These are phyloP conservation scores for Xylariaceae sp. DNA, from an alignment of 2,329 filamentous ascomycete genomes.

Conservation along the genomic window DNA sequence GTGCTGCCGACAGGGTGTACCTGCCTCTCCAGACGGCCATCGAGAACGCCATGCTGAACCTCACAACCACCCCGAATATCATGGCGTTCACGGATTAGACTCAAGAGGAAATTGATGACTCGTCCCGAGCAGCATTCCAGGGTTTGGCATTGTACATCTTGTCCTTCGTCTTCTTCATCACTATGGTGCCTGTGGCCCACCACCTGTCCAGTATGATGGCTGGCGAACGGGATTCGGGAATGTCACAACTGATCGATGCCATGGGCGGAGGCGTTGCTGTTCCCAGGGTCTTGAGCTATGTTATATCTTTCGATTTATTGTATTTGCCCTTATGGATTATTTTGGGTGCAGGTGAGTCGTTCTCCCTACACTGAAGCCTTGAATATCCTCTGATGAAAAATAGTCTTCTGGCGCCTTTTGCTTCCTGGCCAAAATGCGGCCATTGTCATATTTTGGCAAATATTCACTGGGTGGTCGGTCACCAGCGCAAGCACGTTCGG, in stretches of 20 bases:
- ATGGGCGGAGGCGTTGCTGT: constrained; percentile 66
- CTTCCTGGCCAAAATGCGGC: constrained; percentile 25
- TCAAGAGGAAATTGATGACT: constrained; percentile 48
- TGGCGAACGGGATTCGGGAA: constrained; percentile 55
- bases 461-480: constrained; percentile 45
- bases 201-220: constrained; percentile 69
- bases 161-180: constrained; percentile 60
- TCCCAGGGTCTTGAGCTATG: constrained; percentile 58
- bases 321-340: constrained; percentile 47
- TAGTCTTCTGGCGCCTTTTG: constrained; percentile 27
- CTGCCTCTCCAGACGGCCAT: constrained; percentile 60
- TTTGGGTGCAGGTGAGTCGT: constrained; percentile 27
- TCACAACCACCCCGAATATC: constrained; percentile 14
- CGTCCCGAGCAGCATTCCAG: constrained; percentile 59
- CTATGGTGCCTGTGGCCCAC: constrained; percentile 65
- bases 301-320: constrained; percentile 63
- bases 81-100: constrained; percentile 21
- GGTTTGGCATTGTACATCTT: constrained; percentile 55
- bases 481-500: constrained; percentile 62
- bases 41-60: constrained; percentile 22
- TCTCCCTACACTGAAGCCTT: constrained; percentile 27
- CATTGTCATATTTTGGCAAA: constrained; percentile 39
- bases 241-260: constrained; percentile 70
- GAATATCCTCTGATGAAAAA: constrained; percentile 31
- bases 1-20: constrained; percentile 62